phyloP scores from a whole-genome alignment of 176 grass and related monocot species.

The Ensete ventricosum region DNA sequence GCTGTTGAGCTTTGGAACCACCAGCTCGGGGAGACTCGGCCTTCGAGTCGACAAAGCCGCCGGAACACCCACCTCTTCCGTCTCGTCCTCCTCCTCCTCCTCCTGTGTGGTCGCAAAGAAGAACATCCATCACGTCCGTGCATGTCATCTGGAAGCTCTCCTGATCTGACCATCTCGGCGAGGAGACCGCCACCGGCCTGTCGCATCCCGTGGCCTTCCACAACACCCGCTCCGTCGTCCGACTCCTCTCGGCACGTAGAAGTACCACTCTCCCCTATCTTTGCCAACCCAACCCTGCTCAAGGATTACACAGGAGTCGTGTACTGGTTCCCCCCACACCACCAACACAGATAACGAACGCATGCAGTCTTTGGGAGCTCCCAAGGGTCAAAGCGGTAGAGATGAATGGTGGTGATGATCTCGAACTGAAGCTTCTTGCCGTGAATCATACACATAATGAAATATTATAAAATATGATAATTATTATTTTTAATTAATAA shows the following conservation, averaged over 20 bases:
- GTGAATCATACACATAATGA: background rate
- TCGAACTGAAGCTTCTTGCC: slow-evolving; percentile 55
- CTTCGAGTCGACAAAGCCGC: background rate
- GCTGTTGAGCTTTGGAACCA: slow-evolving; percentile 27
- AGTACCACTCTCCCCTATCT: slow-evolving; percentile 90
- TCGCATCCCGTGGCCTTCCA: slow-evolving; percentile 92
- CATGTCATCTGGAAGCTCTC: slow-evolving; percentile 1
- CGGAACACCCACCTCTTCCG: background rate
- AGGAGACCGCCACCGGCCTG: slow-evolving; percentile 47
- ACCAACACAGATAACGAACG: no score
- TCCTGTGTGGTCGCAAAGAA: background rate
- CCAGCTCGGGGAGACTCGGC: slow-evolving; percentile 49
- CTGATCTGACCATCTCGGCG: slow-evolving; percentile 47
- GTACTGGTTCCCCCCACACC: no score
- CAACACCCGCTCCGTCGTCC: slow-evolving; percentile 72
- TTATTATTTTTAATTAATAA: no score
- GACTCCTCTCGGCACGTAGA: slow-evolving; percentile 74
- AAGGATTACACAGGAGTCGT: no score
- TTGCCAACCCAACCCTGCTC: slow-evolving; percentile 32
- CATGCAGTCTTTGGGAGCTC: no score
- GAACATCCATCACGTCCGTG: background rate
- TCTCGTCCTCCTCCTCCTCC: background rate
- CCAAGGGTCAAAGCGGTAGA: slow-evolving; percentile 57
- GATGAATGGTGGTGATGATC: slow-evolving; percentile 34
- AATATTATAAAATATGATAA: no score